Conservation (phyloP, 2,329 filamentous ascomycete species). For the Neopestalotiopsis clavispora region DNA sequence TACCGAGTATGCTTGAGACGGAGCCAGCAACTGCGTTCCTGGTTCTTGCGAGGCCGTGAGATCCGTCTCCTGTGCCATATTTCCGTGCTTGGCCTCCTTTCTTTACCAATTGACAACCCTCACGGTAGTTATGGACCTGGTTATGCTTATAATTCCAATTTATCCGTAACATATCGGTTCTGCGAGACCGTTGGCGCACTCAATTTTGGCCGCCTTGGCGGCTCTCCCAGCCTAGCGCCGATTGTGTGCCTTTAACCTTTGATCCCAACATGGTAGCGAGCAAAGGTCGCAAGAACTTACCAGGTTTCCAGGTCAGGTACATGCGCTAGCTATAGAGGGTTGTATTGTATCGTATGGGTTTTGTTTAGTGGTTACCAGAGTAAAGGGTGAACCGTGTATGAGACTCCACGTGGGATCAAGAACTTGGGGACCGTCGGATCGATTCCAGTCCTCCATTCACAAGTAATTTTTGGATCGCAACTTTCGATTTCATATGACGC, state of each 20-base stretch:
- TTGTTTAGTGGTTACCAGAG: not conserved
- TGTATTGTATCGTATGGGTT: not conserved
- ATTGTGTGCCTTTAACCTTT: not conserved
- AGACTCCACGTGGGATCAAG: not conserved
- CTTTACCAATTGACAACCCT: not conserved
- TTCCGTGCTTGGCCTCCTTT: not conserved
- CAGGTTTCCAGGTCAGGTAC: no score
- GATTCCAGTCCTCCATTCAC: not conserved
- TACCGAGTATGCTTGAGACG: not conserved
- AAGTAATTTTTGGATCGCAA: not conserved
- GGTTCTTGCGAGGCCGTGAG: not conserved
- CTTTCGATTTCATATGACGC: not conserved
- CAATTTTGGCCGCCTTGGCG: conserved; percentile 8
- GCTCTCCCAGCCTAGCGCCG: not conserved
- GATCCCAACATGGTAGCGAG: no score
- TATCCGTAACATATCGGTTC: not conserved
- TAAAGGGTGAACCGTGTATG: not conserved
- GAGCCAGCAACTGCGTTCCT: not conserved
- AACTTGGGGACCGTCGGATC: not conserved
- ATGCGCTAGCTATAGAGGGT: not conserved
- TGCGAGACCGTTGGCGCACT: conserved; percentile 11
- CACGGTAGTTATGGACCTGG: not conserved
- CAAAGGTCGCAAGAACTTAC: no score
- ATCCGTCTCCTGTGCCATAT: not conserved
- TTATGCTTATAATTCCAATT: conserved; percentile 2